Percentiles rank a stretch among this genome's conserved stretches.
Evolutionary conservation across 257 asterid species (phyloP).

Genomic region (Solanum pinnatisectum): DNA sequence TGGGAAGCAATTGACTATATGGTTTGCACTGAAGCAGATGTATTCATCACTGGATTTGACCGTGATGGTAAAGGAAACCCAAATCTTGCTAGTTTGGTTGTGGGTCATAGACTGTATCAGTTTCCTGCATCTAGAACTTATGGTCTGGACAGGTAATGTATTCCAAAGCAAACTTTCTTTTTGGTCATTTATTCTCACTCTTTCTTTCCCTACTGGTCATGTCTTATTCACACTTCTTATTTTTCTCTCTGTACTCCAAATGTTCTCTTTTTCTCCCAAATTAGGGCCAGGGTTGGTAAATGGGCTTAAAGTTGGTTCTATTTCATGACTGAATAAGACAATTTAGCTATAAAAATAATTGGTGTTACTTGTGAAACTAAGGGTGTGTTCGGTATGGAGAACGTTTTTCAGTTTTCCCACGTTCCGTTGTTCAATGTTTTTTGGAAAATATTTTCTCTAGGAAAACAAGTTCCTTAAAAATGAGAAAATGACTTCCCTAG

Average conservation of each 20-base stretch:
- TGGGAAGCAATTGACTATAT: conserved; percentile 96
- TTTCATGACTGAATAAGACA: neutral
- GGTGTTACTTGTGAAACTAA: neutral
- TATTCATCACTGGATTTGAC: conserved; percentile 78
- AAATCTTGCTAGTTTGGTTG: conserved; percentile 80
- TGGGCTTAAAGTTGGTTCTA: neutral
- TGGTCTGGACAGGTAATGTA: conserved; percentile 61
- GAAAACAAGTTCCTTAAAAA: neutral
- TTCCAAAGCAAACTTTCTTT: neutral
- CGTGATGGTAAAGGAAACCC: conserved; percentile 92
- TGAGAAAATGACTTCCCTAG: neutral
- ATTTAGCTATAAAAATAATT: neutral
- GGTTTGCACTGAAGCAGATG: conserved; percentile 79
- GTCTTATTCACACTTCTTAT: neutral
- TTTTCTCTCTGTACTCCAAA: neutral
- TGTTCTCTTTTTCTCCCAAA: neutral
- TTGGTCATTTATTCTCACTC: neutral
- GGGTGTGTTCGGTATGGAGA: neutral
- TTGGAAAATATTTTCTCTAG: neutral
- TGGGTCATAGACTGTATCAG: conserved; percentile 81
- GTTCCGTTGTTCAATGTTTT: neutral
- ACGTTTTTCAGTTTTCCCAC: neutral
- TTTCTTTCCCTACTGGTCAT: neutral
- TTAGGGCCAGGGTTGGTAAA: neutral
- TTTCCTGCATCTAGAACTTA: conserved; percentile 61